phyloP scores from a whole-genome alignment of 176 grass and related monocot genomes.

The Canna indica region DNA sequence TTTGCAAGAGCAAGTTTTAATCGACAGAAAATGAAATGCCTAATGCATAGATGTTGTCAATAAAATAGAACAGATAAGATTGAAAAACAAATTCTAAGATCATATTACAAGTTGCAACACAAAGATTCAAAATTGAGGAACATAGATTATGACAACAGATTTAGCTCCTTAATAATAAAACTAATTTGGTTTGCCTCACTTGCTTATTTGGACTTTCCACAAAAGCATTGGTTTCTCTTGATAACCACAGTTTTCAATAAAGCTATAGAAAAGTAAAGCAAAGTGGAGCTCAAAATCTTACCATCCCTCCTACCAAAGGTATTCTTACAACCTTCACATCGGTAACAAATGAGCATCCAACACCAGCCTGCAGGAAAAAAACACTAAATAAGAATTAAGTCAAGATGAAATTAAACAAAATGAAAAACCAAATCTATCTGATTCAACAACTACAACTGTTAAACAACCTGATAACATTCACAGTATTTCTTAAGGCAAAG shows the following conservation, averaged over 20 bases:
- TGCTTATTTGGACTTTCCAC: no score
- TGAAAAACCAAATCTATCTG: neutral
- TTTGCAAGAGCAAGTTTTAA: no score
- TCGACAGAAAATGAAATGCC: no score
- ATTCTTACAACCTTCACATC: slow-evolving; percentile 31
- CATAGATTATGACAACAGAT: neutral
- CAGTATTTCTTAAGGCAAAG: slow-evolving; percentile 37
- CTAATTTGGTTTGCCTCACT: no score
- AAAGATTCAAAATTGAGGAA: neutral
- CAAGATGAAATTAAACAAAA: neutral
- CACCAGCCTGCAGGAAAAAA: slow-evolving; percentile 23
- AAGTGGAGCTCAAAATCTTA: neutral
- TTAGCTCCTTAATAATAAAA: neutral
- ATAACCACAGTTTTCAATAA: neutral
- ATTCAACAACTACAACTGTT: neutral
- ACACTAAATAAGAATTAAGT: neutral
- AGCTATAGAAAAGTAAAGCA: neutral
- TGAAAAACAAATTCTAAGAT: no score
- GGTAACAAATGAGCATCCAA: slow-evolving; percentile 29
- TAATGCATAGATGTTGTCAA: no score
- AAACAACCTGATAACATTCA: slow-evolving; percentile 34
- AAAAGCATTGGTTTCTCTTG: neutral
- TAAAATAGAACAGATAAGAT: no score
- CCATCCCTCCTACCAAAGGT: slow-evolving; percentile 32
- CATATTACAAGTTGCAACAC: no score